Percentiles rank a stretch among this genome's conserved stretches.
Conservation (phyloP, 805 yeast species). For the Yarrowia sp. region DNA sequence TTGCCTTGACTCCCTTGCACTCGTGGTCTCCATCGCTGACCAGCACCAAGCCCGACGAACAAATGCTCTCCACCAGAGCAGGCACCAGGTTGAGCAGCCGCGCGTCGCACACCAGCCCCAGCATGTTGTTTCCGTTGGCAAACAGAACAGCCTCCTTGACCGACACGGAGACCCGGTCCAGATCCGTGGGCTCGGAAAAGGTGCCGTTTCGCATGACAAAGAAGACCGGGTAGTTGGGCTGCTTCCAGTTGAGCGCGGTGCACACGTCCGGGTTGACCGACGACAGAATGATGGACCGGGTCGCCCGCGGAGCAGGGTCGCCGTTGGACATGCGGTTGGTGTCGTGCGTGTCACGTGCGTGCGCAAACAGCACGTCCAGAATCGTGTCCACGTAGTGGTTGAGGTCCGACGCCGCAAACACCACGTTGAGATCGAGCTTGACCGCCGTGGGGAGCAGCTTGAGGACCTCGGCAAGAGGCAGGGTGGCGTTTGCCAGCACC, state of each 20-base stretch:
- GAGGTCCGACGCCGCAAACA: conserved; percentile 55
- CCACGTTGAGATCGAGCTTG: conserved; percentile 50
- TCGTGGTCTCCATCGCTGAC: conserved; percentile 59
- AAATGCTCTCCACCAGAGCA: conserved; percentile 71
- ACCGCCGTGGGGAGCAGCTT: conserved; percentile 62
- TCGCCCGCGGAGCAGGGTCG: conserved; percentile 38
- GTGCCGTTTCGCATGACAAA: conserved; percentile 66
- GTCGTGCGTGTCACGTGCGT: conserved; percentile 59
- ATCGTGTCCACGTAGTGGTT: conserved; percentile 80
- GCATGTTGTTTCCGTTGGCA: conserved; percentile 79
- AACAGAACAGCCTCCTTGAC: conserved; percentile 83
- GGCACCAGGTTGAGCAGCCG: conserved; percentile 77
- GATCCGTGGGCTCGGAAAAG: conserved; percentile 45
- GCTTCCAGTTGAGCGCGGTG: conserved; percentile 95
- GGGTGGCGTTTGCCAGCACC: conserved; percentile 57
- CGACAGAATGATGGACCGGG: conserved; percentile 79
- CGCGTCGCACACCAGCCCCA: conserved; percentile 76
- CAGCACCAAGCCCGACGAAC: conserved; percentile 80
- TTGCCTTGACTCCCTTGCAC: conserved; percentile 63
- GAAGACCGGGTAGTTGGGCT: conserved; percentile 95
- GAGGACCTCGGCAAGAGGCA: conserved; percentile 68
- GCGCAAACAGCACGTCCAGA: conserved; percentile 73
- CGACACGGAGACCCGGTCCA: conserved; percentile 56
- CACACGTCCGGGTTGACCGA: conserved; percentile 90
- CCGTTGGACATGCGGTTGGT: conserved; percentile 39